Conservation (phyloP, 2,329 filamentous ascomycete species). For the Ceratocystiopsis minuta region DNA sequence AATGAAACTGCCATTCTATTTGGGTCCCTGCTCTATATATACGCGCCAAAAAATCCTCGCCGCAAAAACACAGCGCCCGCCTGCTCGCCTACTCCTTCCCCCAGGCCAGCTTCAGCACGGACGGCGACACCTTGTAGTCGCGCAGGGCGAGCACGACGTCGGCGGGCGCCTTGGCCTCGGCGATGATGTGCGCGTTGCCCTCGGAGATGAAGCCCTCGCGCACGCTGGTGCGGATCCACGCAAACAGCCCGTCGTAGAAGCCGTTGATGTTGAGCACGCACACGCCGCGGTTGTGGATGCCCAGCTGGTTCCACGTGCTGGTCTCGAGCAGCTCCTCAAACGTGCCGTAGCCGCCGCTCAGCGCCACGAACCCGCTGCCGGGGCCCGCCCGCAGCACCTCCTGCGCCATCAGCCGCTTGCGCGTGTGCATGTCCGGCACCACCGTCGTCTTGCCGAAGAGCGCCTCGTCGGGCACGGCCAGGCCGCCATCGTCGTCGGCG, state of each 20-base stretch:
- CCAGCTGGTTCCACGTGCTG: constrained; percentile 88
- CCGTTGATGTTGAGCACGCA: constrained; percentile 75
- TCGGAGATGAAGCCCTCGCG: constrained; percentile 57
- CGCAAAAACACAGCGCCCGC: no score
- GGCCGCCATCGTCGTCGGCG: constrained; percentile 9
- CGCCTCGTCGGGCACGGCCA: constrained; percentile 42
- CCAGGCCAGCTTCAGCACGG: constrained; percentile 71
- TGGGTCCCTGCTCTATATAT: no score
- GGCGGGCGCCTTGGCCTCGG: constrained; percentile 53
- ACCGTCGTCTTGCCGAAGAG: constrained; percentile 73
- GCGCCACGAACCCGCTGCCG: constrained; percentile 74
- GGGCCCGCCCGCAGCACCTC: constrained; percentile 68
- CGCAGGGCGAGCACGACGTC: constrained; percentile 53
- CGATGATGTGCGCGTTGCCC: constrained; percentile 57
- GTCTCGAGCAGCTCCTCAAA: constrained; percentile 90
- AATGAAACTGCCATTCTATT: no score
- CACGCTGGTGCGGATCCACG: constrained; percentile 65
- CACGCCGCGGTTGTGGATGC: constrained; percentile 68
- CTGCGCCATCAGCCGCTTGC: constrained; percentile 84
- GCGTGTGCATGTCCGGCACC: constrained; percentile 88
- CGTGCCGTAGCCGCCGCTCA: constrained; percentile 83
- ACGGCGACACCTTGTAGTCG: constrained; percentile 58
- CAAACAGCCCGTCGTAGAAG: constrained; percentile 76
- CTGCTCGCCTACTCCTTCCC: constrained; percentile 32
- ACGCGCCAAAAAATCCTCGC: no score